These are phyloP conservation scores for Gloeopeniophorella convolvens DNA, from an alignment of 768 basidiomycete species.

Conservation along the genomic window DNA sequence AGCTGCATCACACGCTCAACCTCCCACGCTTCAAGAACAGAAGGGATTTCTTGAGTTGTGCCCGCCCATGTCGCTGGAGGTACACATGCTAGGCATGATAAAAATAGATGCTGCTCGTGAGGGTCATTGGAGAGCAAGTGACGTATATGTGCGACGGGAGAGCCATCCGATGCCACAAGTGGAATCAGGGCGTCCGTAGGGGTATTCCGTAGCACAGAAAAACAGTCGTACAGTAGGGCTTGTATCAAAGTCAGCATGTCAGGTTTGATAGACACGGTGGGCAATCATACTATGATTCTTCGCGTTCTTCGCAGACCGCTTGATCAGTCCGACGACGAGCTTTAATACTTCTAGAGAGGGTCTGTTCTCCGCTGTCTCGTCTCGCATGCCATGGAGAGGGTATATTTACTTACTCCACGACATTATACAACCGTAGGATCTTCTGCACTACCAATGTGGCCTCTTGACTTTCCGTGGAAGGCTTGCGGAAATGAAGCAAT, in stretches of 20 bases:
- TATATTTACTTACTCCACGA: conserved; percentile 10
- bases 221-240: conserved; percentile 15
- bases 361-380: conserved; percentile 4
- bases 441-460: conserved; percentile 11
- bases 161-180: conserved; percentile 5
- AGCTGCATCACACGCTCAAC: conserved; percentile 67
- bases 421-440: conserved; percentile 8
- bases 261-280: too few relatives aligned
- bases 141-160: conserved; percentile 42
- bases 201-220: conserved; percentile 11
- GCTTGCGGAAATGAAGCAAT: conserved; percentile 2
- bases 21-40: conserved; percentile 63
- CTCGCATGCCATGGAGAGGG: not conserved
- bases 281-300: conserved; percentile 7
- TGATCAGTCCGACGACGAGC: conserved; percentile 10
- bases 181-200: conserved; percentile 6
- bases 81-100: conserved; percentile 55
- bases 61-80: conserved; percentile 66
- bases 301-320: not conserved
- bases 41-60: conserved; percentile 39
- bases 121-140: conserved; percentile 52
- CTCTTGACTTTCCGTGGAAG: not conserved
- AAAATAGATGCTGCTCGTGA: conserved; percentile 60
- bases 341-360: conserved; percentile 13
- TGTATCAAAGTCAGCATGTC: too few relatives aligned